These are phyloP conservation scores for Fusarium piperis DNA, from an alignment of 2,329 filamentous ascomycete genomes.

Conservation along the genomic window DNA sequence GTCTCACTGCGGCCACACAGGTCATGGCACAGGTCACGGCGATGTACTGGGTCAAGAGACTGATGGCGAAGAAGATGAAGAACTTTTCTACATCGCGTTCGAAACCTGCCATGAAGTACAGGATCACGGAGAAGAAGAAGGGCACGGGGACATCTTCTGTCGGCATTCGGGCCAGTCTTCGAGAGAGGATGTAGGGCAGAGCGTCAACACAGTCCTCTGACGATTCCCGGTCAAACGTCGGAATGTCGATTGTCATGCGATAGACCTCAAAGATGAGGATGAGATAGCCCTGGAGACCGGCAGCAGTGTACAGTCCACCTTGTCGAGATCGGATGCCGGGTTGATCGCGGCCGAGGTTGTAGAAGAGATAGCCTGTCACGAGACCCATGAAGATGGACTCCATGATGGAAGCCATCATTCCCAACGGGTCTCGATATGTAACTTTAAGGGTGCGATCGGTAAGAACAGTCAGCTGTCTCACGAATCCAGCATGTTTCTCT, in stretches of 20 bases:
- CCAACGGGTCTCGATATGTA: constrained; percentile 80
- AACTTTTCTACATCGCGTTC: constrained; percentile 71
- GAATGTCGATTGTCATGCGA: constrained; percentile 77
- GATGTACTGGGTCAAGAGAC: constrained; percentile 77
- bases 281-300: constrained; percentile 79
- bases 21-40: constrained; percentile 76
- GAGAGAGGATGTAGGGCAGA: constrained; percentile 74
- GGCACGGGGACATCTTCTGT: constrained; percentile 80
- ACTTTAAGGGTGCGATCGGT: constrained; percentile 76
- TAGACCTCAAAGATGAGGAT: constrained; percentile 81
- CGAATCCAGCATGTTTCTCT: constrained; percentile 63
- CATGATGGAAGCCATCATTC: constrained; percentile 74
- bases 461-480: constrained; percentile 71
- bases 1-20: constrained; percentile 71
- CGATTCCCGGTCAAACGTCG: constrained; percentile 78
- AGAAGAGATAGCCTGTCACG: constrained; percentile 79
- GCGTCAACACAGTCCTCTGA: constrained; percentile 78
- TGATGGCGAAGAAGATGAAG: constrained; percentile 76
- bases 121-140: constrained; percentile 74
- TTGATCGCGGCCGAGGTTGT: constrained; percentile 70
- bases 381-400: constrained; percentile 78
- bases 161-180: constrained; percentile 73
- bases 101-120: constrained; percentile 83
- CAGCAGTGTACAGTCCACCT: constrained; percentile 76
- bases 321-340: constrained; percentile 78